Evolutionary conservation across 2,329 filamentous ascomycete species (phyloP), one percentile per base, ranked within the genome.

Genomic region (Delphinella strobiligena): DNA sequence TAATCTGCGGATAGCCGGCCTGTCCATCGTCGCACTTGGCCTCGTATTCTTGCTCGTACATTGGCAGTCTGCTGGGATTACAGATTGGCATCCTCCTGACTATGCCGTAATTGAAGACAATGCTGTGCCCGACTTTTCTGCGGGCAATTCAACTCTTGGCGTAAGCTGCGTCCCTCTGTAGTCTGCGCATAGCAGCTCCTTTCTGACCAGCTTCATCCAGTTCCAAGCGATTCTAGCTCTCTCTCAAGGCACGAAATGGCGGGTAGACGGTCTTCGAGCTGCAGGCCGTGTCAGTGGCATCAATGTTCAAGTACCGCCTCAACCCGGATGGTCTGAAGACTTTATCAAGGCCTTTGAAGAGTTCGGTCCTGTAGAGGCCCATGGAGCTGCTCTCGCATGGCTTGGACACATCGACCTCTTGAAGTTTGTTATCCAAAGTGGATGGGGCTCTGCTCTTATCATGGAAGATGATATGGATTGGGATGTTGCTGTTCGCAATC

Each of bases 391-490:
- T 24, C 47, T 52, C 36, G 55, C 40, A 35, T 60, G 55, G 54
- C 47, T 60, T 5, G 51, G 50, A 19, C 54, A 58, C 34, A 46
- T 58, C 12, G 51, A 60, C 38, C 42, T 56, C 7, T 45, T 59
- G 8, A 51, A 52, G 35, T 49, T 51, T 38, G 47, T 58, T 19
- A 42, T 58, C 19, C 40, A 49, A 12, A 49, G 49, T 12, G 45
- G 40, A 4, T 41, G 46, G 11, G 48, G 49, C 22, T 51, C 52
- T 1, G 54, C 51, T 4, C 41, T 59, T 10, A 53, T 59, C 37
- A 41, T 59, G 5, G 60, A 63, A 40, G 60, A 63, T 36, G 59
- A 62, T 36, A 54, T 56, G 19, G 61, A 62, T 40, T 62, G 54
- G 54, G 60, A 62, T 40, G 46, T 60, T 4, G 46, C 48, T 3